Conservation (phyloP, 177 flowering plant genomes). For the Vitis hybrid region DNA sequence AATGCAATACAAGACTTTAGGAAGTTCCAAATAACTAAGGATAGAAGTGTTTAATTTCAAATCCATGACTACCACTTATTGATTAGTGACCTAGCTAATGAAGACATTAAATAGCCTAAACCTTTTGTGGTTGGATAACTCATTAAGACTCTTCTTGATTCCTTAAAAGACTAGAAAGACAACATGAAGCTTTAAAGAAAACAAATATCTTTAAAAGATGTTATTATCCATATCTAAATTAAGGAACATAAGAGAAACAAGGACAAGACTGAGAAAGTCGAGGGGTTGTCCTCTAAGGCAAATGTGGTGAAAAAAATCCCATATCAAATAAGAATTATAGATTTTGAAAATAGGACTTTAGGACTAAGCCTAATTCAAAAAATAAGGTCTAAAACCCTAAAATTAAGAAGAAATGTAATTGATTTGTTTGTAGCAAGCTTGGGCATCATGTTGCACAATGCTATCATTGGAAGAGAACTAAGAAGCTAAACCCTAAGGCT, state of each 20-base stretch:
- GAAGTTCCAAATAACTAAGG: background rate
- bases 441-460: background rate
- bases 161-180: background rate
- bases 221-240: too few species aligned
- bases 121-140: background rate
- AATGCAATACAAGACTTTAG: background rate
- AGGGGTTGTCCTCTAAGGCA: too few species aligned
- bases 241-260: too few species aligned
- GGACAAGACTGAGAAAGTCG: too few species aligned
- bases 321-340: background rate
- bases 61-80: background rate
- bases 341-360: background rate
- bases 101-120: background rate
- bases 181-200: background rate
- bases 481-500: background rate
- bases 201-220: background rate
- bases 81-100: background rate
- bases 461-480: background rate
- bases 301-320: background rate
- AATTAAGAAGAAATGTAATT: background rate
- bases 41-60: conserved; percentile 1
- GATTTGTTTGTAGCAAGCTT: background rate
- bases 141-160: background rate
- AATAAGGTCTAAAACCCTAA: background rate
- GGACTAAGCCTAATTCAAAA: background rate